A percentile compares a stretch with the other conserved stretches of the same genome.
Conservation (phyloP, 768 basidiomycete genomes). For the Cystobasidium onofrii region DNA sequence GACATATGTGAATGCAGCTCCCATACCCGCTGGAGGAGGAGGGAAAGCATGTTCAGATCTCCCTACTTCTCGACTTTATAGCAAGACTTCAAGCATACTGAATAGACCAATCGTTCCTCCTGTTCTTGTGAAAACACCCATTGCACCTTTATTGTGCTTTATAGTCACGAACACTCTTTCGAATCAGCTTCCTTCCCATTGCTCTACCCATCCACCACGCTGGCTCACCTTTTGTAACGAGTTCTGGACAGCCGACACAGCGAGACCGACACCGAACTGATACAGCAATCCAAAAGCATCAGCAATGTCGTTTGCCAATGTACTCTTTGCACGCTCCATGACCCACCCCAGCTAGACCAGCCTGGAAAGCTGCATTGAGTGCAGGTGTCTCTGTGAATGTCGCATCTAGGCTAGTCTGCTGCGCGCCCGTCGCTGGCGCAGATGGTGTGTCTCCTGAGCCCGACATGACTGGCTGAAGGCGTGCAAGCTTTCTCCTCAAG, state of each 20-base stretch:
- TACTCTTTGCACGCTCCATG: not conserved
- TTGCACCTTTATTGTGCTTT: constrained; percentile 63
- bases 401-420: not conserved
- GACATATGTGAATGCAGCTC: constrained; percentile 71
- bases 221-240: constrained; percentile 50
- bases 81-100: constrained; percentile 50
- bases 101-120: constrained; percentile 87
- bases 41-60: not conserved
- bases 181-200: not conserved
- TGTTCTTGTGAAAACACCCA: constrained; percentile 76
- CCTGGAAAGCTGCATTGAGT: constrained; percentile 4
- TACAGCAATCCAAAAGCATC: not conserved
- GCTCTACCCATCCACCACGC: not conserved
- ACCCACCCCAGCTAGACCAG: constrained; percentile 23
- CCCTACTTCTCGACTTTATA: too few relatives aligned
- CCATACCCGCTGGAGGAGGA: constrained; percentile 65
- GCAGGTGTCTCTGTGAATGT: constrained; percentile 14
- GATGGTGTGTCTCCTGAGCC: not conserved
- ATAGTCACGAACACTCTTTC: not conserved
- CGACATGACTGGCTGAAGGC: not conserved
- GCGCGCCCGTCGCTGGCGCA: constrained; percentile 4
- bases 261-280: constrained; percentile 46
- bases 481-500: too few relatives aligned
- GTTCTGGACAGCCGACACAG: constrained; percentile 60
- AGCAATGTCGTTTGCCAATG: not conserved